These are phyloP conservation scores for Alopecurus myosuroides DNA, from an alignment of 176 grass and related monocot genomes.

Conservation along the genomic window DNA sequence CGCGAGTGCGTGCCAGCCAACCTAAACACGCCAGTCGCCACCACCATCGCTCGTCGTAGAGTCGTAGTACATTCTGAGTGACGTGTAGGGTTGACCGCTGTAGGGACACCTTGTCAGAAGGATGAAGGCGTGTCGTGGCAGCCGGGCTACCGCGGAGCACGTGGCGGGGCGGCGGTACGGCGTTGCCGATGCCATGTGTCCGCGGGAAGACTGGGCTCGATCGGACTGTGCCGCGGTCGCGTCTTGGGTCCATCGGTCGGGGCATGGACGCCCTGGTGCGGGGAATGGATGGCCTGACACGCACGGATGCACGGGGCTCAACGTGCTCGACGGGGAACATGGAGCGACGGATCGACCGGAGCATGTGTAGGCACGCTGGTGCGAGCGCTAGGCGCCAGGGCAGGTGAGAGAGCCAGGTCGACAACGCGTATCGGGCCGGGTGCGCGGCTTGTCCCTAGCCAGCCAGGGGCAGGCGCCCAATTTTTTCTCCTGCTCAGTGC, in stretches of 20 bases:
- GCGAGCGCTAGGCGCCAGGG: background rate
- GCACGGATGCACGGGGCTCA: background rate
- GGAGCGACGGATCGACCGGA: too few species aligned
- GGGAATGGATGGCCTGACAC: background rate
- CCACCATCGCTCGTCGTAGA: background rate
- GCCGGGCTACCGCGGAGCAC: background rate
- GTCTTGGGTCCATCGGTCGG: background rate
- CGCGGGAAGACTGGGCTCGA: too few species aligned
- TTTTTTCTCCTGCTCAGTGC: too few species aligned
- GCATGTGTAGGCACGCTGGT: background rate
- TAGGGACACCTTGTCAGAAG: background rate
- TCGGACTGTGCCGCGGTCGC: too few species aligned
- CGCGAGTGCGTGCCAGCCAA: slow-evolving; percentile 39
- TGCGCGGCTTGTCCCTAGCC: background rate
- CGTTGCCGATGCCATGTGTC: background rate
- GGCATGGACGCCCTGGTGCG: too few species aligned
- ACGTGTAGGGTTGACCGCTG: background rate
- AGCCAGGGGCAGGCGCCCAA: too few species aligned
- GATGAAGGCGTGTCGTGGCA: background rate
- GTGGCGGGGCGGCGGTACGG: background rate
- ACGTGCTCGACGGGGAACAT: too few species aligned
- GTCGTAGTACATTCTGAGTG: background rate
- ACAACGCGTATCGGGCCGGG: background rate
- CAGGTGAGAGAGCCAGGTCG: background rate
- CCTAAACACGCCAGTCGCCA: background rate